Conservation (phyloP, 495 filamentous ascomycete genomes). For the Parathielavia hyrcaniae region DNA sequence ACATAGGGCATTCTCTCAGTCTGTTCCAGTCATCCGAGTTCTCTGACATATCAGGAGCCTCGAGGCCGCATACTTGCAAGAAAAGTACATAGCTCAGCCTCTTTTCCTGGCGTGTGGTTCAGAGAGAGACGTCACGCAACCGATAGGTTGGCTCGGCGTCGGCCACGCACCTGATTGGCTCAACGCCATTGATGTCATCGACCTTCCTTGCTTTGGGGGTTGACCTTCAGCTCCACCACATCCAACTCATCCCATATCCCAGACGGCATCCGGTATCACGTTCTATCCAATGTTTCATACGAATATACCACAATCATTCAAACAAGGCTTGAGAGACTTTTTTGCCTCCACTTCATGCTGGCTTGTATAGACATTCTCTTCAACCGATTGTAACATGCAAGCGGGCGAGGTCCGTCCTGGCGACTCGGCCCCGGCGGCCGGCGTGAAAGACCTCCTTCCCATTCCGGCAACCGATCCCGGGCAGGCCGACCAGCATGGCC, state of each 20-base stretch:
- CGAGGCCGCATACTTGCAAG: too few relatives aligned
- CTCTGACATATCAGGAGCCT: too few relatives aligned
- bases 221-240: neutral
- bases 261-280: too few relatives aligned
- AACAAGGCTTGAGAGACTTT: too few relatives aligned
- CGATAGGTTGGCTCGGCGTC: neutral
- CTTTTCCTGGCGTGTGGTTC: neutral
- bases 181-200: constrained; percentile 27
- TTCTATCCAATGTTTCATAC: too few relatives aligned
- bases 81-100: too few relatives aligned
- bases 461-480: constrained; percentile 30
- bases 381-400: neutral
- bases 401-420: neutral
- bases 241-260: too few relatives aligned
- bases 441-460: constrained; percentile 33
- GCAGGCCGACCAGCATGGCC: constrained; percentile 13
- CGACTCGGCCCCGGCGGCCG: constrained; percentile 23
- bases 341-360: neutral
- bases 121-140: constrained; percentile 11
- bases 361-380: neutral
- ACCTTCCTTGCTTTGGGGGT: neutral
- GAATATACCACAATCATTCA: neutral
- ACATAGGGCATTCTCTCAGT: too few relatives aligned
- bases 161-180: neutral
- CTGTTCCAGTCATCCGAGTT: too few relatives aligned